Conservation (phyloP, 2,329 filamentous ascomycete genomes). For the Ceratocystis ficicola region DNA sequence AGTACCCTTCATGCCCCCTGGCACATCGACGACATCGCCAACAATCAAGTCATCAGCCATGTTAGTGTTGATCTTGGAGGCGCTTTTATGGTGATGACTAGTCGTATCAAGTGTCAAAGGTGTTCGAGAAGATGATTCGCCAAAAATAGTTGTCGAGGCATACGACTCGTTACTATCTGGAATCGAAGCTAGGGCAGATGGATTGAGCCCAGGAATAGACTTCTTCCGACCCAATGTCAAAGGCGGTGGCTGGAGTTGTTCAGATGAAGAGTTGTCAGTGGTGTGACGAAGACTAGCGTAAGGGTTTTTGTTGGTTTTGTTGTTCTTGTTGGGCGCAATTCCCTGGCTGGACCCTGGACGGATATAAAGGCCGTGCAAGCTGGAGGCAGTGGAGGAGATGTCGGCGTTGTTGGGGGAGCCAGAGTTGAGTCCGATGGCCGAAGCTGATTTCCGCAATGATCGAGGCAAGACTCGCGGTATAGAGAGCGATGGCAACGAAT, state of each 20-base stretch:
- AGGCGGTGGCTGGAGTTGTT: conserved; percentile 15
- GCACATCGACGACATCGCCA: conserved; percentile 80
- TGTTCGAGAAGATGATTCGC: conserved; percentile 25
- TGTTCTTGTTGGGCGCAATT: background rate
- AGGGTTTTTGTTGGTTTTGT: background rate
- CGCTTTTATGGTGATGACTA: conserved; percentile 28
- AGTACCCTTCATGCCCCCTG: conserved; percentile 80
- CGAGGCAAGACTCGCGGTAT: conserved; percentile 19
- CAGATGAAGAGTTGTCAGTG: background rate
- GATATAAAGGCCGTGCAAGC: conserved; percentile 17
- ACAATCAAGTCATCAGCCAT: conserved; percentile 45
- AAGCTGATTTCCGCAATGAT: conserved; percentile 20
- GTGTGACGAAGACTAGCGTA: background rate
- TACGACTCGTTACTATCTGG: conserved; percentile 55
- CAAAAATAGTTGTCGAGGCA: conserved; percentile 40
- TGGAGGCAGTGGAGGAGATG: conserved; percentile 17
- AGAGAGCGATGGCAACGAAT: conserved; percentile 13
- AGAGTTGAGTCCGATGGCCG: conserved; percentile 19
- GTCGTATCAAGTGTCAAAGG: conserved; percentile 15
- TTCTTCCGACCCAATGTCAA: conserved; percentile 44
- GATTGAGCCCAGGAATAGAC: conserved; percentile 57
- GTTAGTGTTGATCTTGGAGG: conserved; percentile 25
- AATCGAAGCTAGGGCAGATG: conserved; percentile 49
- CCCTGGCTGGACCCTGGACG: conserved; percentile 12
- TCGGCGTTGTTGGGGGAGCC: background rate